Percentiles rank a stretch among this genome's conserved stretches.
Conservation (phyloP, 2,329 filamentous ascomycete species). For the Microascus cirrosus region DNA sequence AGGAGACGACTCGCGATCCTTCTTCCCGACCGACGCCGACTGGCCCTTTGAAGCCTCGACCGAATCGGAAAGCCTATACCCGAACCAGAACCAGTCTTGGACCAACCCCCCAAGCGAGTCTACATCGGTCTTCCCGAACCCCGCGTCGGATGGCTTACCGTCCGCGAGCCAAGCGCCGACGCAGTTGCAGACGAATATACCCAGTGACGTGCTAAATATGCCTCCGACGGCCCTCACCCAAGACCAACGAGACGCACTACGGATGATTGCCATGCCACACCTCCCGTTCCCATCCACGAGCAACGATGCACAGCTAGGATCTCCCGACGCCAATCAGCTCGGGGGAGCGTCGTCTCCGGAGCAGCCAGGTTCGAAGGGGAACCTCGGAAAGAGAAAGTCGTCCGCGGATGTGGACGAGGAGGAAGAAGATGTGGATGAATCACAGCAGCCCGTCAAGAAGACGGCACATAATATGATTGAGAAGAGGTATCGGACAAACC, state of each 20-base stretch:
- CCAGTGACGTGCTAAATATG: neutral
- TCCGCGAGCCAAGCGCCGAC: neutral
- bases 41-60: slow-evolving; percentile 2
- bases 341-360: slow-evolving; percentile 44
- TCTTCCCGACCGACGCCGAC: neutral
- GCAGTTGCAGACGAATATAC: neutral
- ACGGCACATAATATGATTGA: slow-evolving; percentile 98
- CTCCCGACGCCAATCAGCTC: slow-evolving; percentile 35
- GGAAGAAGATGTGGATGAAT: slow-evolving; percentile 42
- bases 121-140: neutral
- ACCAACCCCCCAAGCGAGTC: neutral
- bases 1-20: slow-evolving; percentile 1
- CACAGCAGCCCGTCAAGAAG: slow-evolving; percentile 58
- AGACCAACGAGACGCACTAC: slow-evolving; percentile 49
- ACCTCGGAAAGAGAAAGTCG: slow-evolving; percentile 58
- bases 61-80: neutral
- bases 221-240: slow-evolving; percentile 31
- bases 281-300: slow-evolving; percentile 49
- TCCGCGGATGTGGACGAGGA: slow-evolving; percentile 48
- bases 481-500: slow-evolving; percentile 89
- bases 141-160: neutral
- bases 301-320: slow-evolving; percentile 33
- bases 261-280: slow-evolving; percentile 55
- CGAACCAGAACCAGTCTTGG: neutral
- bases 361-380: slow-evolving; percentile 23